Conservation (phyloP, 2,329 filamentous ascomycete genomes). For the Chalaropsis thielavioides region DNA sequence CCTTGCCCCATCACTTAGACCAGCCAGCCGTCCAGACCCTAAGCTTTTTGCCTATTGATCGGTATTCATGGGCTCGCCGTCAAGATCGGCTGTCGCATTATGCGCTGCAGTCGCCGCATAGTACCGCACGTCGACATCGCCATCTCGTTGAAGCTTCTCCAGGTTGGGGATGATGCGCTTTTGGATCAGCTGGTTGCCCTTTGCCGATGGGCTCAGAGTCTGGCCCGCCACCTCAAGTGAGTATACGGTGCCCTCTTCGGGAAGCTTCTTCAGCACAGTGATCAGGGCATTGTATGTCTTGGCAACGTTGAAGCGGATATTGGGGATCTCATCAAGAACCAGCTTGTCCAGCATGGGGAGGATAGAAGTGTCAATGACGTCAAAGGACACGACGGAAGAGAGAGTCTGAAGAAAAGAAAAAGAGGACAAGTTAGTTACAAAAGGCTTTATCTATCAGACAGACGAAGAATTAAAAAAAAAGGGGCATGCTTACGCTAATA, state of each 20-base stretch:
- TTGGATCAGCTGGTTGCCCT: conserved; percentile 67
- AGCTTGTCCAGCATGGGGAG: conserved; percentile 93
- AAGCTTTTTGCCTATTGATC: conserved; percentile 39
- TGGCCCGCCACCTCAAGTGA: conserved; percentile 66
- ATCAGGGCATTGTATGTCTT: conserved; percentile 92
- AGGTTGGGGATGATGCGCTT: conserved; percentile 77
- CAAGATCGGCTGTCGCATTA: conserved; percentile 32
- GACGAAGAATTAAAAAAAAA: background rate
- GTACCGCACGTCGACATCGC: conserved; percentile 95
- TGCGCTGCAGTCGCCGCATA: conserved; percentile 84
- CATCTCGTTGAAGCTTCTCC: conserved; percentile 90
- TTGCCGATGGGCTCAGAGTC: conserved; percentile 48
- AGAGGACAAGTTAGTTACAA: conserved; percentile 21
- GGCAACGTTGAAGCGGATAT: conserved; percentile 98
- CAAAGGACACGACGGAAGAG: conserved; percentile 79
- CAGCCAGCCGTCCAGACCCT: background rate
- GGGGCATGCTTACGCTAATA: conserved; percentile 62
- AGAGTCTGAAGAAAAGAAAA: conserved; percentile 52
- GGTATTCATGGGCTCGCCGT: conserved; percentile 48
- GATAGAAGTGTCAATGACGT: conserved; percentile 84
- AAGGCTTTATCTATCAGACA: background rate
- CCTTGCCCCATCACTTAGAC: background rate
- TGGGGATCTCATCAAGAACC: conserved; percentile 86
- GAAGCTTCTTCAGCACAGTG: conserved; percentile 78
- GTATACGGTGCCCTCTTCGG: conserved; percentile 73